Base-by-base conservation (phyloP, 108 stramenopile genomes). In the Skeletonema costatum region DNA sequence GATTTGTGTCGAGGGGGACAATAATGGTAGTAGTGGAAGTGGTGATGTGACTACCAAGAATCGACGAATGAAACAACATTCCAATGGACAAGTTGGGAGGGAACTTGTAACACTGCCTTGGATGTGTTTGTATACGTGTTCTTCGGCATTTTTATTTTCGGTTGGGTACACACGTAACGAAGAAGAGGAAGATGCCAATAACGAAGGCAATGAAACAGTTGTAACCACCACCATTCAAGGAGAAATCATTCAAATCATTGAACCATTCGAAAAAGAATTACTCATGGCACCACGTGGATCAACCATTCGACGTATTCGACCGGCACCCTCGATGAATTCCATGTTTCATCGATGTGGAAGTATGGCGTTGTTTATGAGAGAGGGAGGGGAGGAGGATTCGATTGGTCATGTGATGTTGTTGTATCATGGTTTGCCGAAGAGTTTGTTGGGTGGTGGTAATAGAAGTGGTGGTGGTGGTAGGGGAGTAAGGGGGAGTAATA, bases 91-190 rank as follows among this genome's bases (percentile, higher is more conserved):
- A 29, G 2, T 0, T 2, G n/a, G 56, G 70, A 73, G 44, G 46
- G n/a, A 17, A 60, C 48, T 2, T 32, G 60, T 29, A 29, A 60
- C 60, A 0, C 51, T 89, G 5, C 88, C 93, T 0, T 82, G 73
- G 66, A 82, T 94, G 33, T 94, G 93, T 76, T 33, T 94, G 25
- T 94, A 94, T 60, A 82, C 93, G 11, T 72, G 72, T 32, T 62
- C 77, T 19, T 83, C 87, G 63, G 88, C 89, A 9, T 94, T 92
- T 80, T 46, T 89, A 11, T 33, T 94, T 10, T 72, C 89, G 29
- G 59, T 92, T 30, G 68, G 60, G 0, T 91, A 87, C 74, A 60
- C 78, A 0, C 31, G 3, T 31, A 3, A 35, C 36, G 48, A 74
- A 1, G 64, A 41, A 21, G 66, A 67, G 7, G 46, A 70, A 21